Conservation (phyloP, 139 green algal genomes). For the Spirogloea muscicola region DNA sequence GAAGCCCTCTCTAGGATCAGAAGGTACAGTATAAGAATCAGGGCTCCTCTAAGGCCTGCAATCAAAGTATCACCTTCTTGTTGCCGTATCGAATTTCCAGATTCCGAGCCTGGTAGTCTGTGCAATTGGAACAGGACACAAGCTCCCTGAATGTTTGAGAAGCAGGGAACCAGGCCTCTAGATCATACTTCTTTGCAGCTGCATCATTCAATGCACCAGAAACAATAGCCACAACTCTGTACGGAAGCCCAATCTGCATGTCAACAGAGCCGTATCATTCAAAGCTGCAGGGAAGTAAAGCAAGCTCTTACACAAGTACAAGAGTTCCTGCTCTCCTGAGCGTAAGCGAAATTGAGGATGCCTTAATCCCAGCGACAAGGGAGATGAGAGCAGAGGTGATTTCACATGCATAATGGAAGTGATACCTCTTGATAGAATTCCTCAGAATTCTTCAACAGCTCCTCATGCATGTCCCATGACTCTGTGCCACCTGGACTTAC, state of each 20-base stretch:
- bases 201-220: constrained; percentile 95
- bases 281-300: too few relatives aligned
- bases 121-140: constrained; percentile 18
- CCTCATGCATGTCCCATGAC: constrained; percentile 89
- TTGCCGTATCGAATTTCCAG: neutral
- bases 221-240: constrained; percentile 97
- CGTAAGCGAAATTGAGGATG: too few relatives aligned
- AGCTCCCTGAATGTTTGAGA: constrained; percentile 68
- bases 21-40: neutral
- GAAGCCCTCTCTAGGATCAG: neutral
- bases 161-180: constrained; percentile 98
- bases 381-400: too few relatives aligned
- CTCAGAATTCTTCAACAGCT: constrained; percentile 95
- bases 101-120: neutral
- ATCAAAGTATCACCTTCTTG: neutral
- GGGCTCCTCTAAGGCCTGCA: neutral
- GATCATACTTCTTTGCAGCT: constrained; percentile 98
- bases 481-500: constrained; percentile 71
- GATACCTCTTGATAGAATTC: constrained; percentile 69
- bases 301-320: too few relatives aligned
- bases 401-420: too few relatives aligned
- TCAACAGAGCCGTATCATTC: too few relatives aligned
- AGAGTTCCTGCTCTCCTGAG: too few relatives aligned
- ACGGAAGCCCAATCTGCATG: constrained; percentile 71
- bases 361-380: too few relatives aligned